phyloP scores from a whole-genome alignment of 2,329 filamentous ascomycete genomes.

The Ophidiomyces ophidiicola region DNA sequence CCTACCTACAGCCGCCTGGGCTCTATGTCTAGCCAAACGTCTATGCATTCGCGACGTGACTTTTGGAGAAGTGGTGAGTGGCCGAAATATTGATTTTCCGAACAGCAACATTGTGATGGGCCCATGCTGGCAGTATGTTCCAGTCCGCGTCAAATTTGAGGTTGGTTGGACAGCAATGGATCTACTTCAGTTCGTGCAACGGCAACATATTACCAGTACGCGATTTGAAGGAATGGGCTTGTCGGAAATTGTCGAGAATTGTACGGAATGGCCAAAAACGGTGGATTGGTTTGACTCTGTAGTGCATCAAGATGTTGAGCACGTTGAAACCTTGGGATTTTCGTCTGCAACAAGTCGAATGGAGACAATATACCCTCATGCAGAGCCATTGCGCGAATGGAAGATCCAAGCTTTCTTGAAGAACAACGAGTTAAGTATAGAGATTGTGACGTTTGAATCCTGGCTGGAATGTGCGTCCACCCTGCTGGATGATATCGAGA shows the following conservation, averaged over 20 bases:
- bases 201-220: conserved; percentile 40
- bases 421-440: conserved; percentile 42
- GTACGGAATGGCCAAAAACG: conserved; percentile 34
- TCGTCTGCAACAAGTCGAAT: conserved; percentile 27
- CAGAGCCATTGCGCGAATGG: conserved; percentile 45
- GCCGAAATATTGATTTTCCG: conserved; percentile 44
- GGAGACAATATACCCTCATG: conserved; percentile 47
- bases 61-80: conserved; percentile 51
- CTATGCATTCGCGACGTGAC: conserved; percentile 41
- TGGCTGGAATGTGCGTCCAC: conserved; percentile 41
- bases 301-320: conserved; percentile 46
- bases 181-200: conserved; percentile 38
- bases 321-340: conserved; percentile 38
- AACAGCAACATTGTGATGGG: conserved; percentile 44
- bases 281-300: conserved; percentile 43
- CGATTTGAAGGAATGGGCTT: conserved; percentile 40
- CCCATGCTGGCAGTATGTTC: conserved; percentile 52
- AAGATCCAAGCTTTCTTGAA: conserved; percentile 50
- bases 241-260: conserved; percentile 36
- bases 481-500: conserved; percentile 40
- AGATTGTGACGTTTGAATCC: conserved; percentile 49
- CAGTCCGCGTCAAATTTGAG: conserved; percentile 44
- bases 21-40: conserved; percentile 43
- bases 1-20: conserved; percentile 50
- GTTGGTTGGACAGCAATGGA: conserved; percentile 35